These are phyloP conservation scores for Pterothamnion heteromorphum DNA, from an alignment of 31 red algal species.

Conservation along the genomic window DNA sequence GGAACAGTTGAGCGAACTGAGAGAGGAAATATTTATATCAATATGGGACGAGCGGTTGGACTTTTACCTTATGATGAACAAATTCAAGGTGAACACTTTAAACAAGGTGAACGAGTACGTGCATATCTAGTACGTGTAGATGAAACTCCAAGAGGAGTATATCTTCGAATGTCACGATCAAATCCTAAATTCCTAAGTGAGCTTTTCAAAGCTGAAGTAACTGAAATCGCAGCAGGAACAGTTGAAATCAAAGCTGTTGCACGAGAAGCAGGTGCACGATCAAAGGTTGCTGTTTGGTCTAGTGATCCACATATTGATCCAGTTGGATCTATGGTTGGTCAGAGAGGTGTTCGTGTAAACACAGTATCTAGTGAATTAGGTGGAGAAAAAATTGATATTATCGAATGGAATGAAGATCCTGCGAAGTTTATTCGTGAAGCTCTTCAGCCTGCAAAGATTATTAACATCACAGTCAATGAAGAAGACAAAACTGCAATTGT, in stretches of 20 bases:
- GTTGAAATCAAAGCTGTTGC: neutral
- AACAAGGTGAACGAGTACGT: neutral
- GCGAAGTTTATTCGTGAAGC: neutral
- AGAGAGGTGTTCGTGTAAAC: neutral
- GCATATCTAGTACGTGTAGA: neutral
- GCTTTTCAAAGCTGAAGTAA: slow-evolving; percentile 2
- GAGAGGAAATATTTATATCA: neutral
- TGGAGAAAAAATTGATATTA: slow-evolving; percentile 28
- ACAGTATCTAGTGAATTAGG: neutral
- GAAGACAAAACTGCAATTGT: neutral
- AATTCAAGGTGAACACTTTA: neutral
- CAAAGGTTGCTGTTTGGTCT: neutral
- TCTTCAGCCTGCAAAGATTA: slow-evolving; percentile 2
- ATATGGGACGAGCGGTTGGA: neutral
- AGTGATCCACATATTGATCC: slow-evolving; percentile 9
- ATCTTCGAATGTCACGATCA: neutral
- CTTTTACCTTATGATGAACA: slow-evolving; percentile 5
- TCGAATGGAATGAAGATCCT: neutral
- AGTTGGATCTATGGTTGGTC: slow-evolving; percentile 20
- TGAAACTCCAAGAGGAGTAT: neutral
- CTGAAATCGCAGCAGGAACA: neutral
- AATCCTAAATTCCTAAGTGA: neutral
- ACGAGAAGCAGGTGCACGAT: slow-evolving; percentile 1
- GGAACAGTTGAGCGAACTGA: neutral
- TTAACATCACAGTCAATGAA: neutral